phyloP scores from a whole-genome alignment of 441 rosid species.

The Eruca vesicaria region DNA sequence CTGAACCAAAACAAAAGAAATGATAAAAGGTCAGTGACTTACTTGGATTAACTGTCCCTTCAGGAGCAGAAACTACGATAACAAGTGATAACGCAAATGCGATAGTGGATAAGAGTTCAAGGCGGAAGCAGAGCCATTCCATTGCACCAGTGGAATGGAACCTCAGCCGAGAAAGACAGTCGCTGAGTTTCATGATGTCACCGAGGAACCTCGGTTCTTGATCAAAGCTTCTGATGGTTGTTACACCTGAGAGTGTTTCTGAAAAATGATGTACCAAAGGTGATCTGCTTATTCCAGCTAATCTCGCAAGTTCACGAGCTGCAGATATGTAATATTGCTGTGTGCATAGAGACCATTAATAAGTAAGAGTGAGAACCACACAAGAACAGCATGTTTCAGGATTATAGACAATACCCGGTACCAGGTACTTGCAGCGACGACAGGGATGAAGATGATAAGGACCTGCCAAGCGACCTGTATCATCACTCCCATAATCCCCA shows the following conservation, averaged over 20 bases:
- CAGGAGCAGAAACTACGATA: neutral
- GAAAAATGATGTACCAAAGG: constrained; percentile 82
- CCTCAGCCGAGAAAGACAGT: constrained; percentile 58
- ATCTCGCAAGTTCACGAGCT: constrained; percentile 77
- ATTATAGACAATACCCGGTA: constrained; percentile 55
- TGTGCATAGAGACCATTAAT: neutral
- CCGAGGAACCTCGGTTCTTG: constrained; percentile 65
- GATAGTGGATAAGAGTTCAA: neutral
- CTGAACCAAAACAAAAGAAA: neutral
- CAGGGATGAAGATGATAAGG: constrained; percentile 64
- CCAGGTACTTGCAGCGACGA: constrained; percentile 60
- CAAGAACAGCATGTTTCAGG: neutral
- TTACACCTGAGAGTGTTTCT: constrained; percentile 75
- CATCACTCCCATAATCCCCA: constrained; percentile 78
- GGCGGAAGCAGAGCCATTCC: constrained; percentile 1
- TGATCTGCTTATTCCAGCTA: constrained; percentile 75
- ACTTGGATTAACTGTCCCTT: neutral
- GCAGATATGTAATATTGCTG: constrained; percentile 68
- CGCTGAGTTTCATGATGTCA: constrained; percentile 57
- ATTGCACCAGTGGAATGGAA: constrained; percentile 44
- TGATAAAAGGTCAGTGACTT: neutral
- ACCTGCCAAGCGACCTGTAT: constrained; percentile 90
- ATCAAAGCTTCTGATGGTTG: constrained; percentile 82
- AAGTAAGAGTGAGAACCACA: neutral
- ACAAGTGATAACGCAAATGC: neutral